Percentiles rank a stretch among this genome's conserved stretches.
Conservation (phyloP, 1,284 basidiomycete genomes). For the Fomitiporia mediterranea region DNA sequence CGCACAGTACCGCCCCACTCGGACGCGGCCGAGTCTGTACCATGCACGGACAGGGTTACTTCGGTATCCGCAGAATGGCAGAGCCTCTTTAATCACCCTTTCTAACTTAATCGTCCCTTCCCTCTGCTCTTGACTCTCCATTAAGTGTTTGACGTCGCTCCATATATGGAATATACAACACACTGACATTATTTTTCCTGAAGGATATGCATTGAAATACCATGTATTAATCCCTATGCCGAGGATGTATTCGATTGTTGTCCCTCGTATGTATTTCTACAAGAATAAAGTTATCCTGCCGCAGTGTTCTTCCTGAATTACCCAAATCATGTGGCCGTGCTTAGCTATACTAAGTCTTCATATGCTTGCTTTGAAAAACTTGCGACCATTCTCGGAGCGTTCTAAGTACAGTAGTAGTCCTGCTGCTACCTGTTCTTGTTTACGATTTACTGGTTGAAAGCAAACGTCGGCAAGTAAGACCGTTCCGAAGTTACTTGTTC, state of each 20-base stretch:
- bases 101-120: constrained; percentile 3
- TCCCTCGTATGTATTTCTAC: not conserved
- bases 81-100: constrained; percentile 14
- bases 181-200: not conserved
- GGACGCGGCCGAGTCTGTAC: not conserved
- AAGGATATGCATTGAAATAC: not conserved
- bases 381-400: too few relatives aligned
- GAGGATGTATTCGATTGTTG: not conserved
- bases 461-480: too few relatives aligned
- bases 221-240: not conserved
- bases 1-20: not conserved
- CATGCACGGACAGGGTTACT: not conserved
- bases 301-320: too few relatives aligned
- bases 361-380: too few relatives aligned
- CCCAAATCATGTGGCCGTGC: too few relatives aligned
- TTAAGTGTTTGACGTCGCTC: not conserved
- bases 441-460: too few relatives aligned
- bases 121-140: not conserved
- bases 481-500: not conserved
- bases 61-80: not conserved
- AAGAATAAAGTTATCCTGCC: not conserved
- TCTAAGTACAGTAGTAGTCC: too few relatives aligned
- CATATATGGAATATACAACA: not conserved
- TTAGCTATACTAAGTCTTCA: too few relatives aligned
- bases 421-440: too few relatives aligned